Base-by-base conservation (phyloP, 140 eudicot genomes). In the Oenanthe javanica region DNA sequence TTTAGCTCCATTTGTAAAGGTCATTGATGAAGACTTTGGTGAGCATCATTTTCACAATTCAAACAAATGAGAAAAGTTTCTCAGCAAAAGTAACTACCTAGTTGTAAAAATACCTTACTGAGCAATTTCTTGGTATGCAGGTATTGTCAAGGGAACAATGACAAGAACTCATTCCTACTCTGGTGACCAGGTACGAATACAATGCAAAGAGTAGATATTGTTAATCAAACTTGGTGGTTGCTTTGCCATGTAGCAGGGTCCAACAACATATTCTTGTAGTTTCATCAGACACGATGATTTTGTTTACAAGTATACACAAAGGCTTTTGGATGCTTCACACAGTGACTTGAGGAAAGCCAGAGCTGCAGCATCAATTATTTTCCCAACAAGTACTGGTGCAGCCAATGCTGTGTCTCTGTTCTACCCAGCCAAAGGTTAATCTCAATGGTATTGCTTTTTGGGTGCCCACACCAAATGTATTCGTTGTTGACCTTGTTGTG, bases 131-230 rank as follows among this genome's bases (percentile, higher is more conserved):
- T 18, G 51, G 12, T 82, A 69, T 79, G 74, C 85, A 94, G 98
- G 88, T 31, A 91, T 94, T 42, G 96, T 91, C 71, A 91, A 94
- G 91, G 98, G 98, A 81, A 91, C 98, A 54, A 94, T 94, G 98
- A 94, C 98, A 18, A 94, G 97, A 54, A 94, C 98, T 69, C 98
- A 93, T 90, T 93, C 98, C 48, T 93, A 93, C 93, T 91, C 98
- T 4, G 98, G 98, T 78, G 98, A 93, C 82, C 98, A 92, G 96
- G 97, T 90, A 86, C 78, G 4, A 0, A 5, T 12, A 18, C 11
- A 43, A 7, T 13, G n/a, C 23, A 15, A 4, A 42, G 45, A 42
- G 5, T 42, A 42, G 45, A 42, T 4, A 42, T 42, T 42, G 45
- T 42, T 42, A 42, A 42, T 42, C 45, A 4, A 42, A 42, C 45